A percentile compares a stretch with the other conserved stretches of the same genome.
Conservation (phyloP, 2,329 filamentous ascomycete species). For the Epichloe sibirici region DNA sequence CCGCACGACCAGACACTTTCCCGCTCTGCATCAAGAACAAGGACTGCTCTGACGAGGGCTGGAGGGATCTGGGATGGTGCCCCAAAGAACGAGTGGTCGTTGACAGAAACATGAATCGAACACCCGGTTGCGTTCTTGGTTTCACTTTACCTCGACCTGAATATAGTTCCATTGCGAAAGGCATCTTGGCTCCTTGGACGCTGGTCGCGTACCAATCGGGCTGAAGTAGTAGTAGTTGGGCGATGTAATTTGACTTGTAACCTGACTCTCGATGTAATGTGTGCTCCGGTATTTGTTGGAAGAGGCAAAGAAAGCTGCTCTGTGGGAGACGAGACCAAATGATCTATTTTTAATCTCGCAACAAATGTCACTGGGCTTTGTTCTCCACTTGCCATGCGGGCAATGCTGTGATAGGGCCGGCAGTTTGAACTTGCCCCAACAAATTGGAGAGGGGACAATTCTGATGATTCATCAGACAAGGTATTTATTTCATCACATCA, state of each 20-base stretch:
- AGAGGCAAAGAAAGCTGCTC: background rate
- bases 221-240: background rate
- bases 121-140: constrained; percentile 34
- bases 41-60: too few relatives aligned
- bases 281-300: background rate
- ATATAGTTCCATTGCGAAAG: constrained; percentile 22
- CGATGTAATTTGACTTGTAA: too few relatives aligned
- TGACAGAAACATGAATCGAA: constrained; percentile 16
- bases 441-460: background rate
- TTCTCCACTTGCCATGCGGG: constrained; percentile 1
- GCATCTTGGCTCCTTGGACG: constrained; percentile 13
- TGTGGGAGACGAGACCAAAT: background rate
- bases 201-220: constrained; percentile 8
- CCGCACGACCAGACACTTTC: background rate
- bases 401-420: background rate
- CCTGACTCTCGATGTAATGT: background rate
- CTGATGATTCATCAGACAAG: background rate
- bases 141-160: constrained; percentile 34
- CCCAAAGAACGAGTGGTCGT: background rate
- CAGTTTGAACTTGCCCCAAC: background rate
- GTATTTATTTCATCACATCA: background rate
- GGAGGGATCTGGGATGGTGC: too few relatives aligned
- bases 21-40: too few relatives aligned
- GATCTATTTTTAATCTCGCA: background rate
- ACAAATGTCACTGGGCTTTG: too few relatives aligned